Evolutionary conservation across 768 basidiomycete species (phyloP).

Genomic region (Mycena galopus): DNA sequence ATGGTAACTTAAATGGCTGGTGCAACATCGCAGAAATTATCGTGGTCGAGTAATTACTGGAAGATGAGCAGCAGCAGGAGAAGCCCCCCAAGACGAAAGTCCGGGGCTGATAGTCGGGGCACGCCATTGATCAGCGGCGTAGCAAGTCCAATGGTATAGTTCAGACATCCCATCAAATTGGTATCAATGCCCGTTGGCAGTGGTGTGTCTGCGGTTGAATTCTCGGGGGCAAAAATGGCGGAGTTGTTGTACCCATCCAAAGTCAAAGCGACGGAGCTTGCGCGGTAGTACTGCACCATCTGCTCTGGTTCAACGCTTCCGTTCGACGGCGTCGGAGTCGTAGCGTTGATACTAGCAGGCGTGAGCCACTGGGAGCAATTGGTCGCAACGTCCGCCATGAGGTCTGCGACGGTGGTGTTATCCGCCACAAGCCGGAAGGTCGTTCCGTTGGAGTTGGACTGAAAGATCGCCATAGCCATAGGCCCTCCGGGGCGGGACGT

Average conservation of each 20-base stretch:
- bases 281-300: conserved; percentile 71
- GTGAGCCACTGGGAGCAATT: conserved; percentile 57
- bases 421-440: conserved; percentile 62
- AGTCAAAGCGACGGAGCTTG: conserved; percentile 66
- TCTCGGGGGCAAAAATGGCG: conserved; percentile 53
- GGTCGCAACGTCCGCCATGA: conserved; percentile 52
- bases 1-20: too few relatives aligned
- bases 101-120: not conserved
- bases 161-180: conserved; percentile 61
- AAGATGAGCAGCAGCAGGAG: not conserved
- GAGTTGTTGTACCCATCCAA: conserved; percentile 74
- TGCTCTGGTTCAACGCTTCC: conserved; percentile 57
- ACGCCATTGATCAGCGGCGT: conserved; percentile 28
- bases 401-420: conserved; percentile 56
- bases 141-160: conserved; percentile 61
- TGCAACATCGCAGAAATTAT: too few relatives aligned
- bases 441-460: conserved; percentile 49
- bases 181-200: conserved; percentile 58
- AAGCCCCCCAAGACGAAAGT: not conserved
- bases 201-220: conserved; percentile 48
- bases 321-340: conserved; percentile 45
- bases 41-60: not conserved
- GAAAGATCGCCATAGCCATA: conserved; percentile 53
- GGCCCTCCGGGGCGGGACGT: conserved; percentile 62
- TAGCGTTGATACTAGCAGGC: conserved; percentile 39